Evolutionary conservation across 2,329 filamentous ascomycete genomes (phyloP), one percentile per base, ranked within the genome.

Genomic region (Sporothrix phasma): DNA sequence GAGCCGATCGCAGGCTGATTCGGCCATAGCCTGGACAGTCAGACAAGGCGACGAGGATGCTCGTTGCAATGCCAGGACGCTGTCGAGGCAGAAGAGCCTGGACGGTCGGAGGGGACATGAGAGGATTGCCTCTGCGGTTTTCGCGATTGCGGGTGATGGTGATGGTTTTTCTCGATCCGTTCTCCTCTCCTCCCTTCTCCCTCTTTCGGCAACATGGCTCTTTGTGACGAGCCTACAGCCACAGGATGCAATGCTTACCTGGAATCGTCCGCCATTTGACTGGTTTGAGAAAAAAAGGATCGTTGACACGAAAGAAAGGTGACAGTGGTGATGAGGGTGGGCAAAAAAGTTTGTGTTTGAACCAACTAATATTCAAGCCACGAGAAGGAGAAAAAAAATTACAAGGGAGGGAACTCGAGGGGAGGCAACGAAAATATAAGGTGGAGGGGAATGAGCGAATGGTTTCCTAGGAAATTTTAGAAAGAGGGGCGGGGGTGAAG

Each of bases 241-340:
- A n/a, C 58, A 67, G 43, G 61, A 64, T 54, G 64, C 49, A 46
- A 51, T 47, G 76, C 81, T 79, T 78, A 84, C 81, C 74, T 83
- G 73, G 74, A 73, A 69, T 76, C 81, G 69, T 84, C 81, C 72
- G 82, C 76, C 83, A 85, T 85, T 73, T 83, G 81, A 79, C 74
- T 74, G 74, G 75, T 76, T 78, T 71, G 70, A 67, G 65, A 68
- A 71, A 70, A 67, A 67, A 64, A 69, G 69, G 68, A 65, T 70
- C 19, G 62, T 62, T 64, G 59, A 60, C 54, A 61, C n/a, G 59
- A 59, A 29, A 49, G 17, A 26, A 73, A 71, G 68, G 71, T 65
- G 72, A 68, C 70, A 75, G 65, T 43, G 3, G 72, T 68, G 71
- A 74, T 66, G 66, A 66, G 39, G 68, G 65, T 67, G 69, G 69